A percentile compares a stretch with the other conserved stretches of the same genome.
These are phyloP conservation scores for Colletotrichum gigasporum DNA, from an alignment of 2,329 filamentous ascomycete species.

Conservation along the genomic window DNA sequence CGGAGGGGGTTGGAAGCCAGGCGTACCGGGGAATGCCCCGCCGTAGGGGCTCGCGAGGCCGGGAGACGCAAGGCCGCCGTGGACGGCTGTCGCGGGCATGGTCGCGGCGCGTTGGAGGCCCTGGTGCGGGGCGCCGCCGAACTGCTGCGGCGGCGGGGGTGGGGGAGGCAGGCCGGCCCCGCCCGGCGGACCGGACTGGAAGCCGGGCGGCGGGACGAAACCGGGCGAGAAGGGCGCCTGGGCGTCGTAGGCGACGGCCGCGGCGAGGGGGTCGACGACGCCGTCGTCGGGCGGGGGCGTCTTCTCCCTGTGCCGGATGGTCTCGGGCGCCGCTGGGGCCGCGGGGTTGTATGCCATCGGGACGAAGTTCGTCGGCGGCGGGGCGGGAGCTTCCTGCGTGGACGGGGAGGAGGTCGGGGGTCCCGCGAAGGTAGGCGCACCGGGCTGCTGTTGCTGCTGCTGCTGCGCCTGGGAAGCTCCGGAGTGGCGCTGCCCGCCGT, in stretches of 20 bases:
- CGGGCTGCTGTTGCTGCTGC: slow-evolving; percentile 27
- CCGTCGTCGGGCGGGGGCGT: slow-evolving; percentile 80
- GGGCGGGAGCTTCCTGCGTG: slow-evolving; percentile 29
- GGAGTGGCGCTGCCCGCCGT: slow-evolving; percentile 52
- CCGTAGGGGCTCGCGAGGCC: slow-evolving; percentile 54
- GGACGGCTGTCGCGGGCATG: slow-evolving; percentile 50
- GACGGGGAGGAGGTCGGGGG: slow-evolving; percentile 49
- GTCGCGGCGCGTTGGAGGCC: slow-evolving; percentile 58
- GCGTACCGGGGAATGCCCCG: slow-evolving; percentile 54
- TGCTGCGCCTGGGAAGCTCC: too few relatives aligned
- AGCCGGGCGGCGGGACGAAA: slow-evolving; percentile 57
- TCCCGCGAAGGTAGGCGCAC: slow-evolving; percentile 48
- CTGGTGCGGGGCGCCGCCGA: slow-evolving; percentile 51
- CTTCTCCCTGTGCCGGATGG: slow-evolving; percentile 78
- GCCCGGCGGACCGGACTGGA: slow-evolving; percentile 51
- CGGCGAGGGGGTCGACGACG: slow-evolving; percentile 65
- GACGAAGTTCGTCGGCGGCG: slow-evolving; percentile 58
- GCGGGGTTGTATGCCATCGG: slow-evolving; percentile 84
- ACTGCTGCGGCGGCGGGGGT: slow-evolving; percentile 52
- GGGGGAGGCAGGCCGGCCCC: slow-evolving; percentile 44
- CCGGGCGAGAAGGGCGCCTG: slow-evolving; percentile 62
- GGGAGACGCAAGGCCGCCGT: slow-evolving; percentile 48
- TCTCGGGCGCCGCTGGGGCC: slow-evolving; percentile 78
- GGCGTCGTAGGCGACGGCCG: slow-evolving; percentile 66
- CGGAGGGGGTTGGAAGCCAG: slow-evolving; percentile 51